A percentile compares a stretch with the other conserved stretches of the same genome.
Evolutionary conservation across 768 basidiomycete genomes (phyloP).

Genomic region (Flagelloscypha sp.): DNA sequence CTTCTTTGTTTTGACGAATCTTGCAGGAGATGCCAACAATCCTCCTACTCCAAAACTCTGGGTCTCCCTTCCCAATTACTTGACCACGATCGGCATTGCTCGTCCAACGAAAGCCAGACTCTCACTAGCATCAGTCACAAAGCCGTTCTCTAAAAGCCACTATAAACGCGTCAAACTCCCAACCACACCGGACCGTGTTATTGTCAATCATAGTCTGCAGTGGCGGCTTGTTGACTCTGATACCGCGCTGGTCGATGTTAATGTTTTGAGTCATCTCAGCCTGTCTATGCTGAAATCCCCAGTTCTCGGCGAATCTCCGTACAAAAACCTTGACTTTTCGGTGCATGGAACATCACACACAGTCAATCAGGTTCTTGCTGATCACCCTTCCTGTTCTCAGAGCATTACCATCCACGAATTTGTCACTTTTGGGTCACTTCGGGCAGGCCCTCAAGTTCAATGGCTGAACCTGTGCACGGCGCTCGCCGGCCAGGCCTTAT

Average conservation of each 20-base stretch:
- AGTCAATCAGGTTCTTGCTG: slow-evolving; percentile 34
- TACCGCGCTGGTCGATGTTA: too few relatives aligned
- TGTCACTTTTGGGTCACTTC: slow-evolving; percentile 34
- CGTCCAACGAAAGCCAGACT: not conserved
- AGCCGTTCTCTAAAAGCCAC: slow-evolving; percentile 24
- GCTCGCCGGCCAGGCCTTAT: slow-evolving; percentile 29
- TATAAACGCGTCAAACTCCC: slow-evolving; percentile 14
- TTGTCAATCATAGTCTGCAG: slow-evolving; percentile 2
- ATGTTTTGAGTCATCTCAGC: too few relatives aligned
- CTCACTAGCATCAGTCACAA: slow-evolving; percentile 29
- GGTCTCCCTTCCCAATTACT: too few relatives aligned
- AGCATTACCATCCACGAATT: too few relatives aligned
- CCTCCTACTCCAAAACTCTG: too few relatives aligned
- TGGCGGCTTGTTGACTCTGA: slow-evolving; percentile 6
- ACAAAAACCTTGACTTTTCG: slow-evolving; percentile 27
- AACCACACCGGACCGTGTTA: not conserved
- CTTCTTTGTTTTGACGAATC: slow-evolving; percentile 29
- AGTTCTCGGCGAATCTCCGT: too few relatives aligned
- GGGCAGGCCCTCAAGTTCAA: slow-evolving; percentile 36
- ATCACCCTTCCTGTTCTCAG: too few relatives aligned
- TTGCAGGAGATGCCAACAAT: too few relatives aligned
- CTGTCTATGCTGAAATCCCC: too few relatives aligned
- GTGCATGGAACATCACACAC: slow-evolving; percentile 27
- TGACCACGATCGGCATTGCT: too few relatives aligned
- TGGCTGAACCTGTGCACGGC: slow-evolving; percentile 45